These are phyloP conservation scores for Pontederia paniculata DNA, from an alignment of 176 grass and related monocot species.

Conservation along the genomic window DNA sequence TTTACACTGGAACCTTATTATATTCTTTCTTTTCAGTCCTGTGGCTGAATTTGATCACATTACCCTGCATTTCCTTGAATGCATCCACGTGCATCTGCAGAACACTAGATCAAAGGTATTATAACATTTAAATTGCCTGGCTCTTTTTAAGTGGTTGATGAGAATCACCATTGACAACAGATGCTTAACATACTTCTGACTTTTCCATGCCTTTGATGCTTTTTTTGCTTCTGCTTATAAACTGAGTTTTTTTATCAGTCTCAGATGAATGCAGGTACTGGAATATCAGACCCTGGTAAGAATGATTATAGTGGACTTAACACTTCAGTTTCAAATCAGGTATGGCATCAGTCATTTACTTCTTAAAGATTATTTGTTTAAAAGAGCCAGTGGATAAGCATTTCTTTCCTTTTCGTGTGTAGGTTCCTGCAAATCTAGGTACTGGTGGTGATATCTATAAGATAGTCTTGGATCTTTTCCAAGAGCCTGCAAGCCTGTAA, in stretches of 20 bases:
- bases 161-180: too few relatives aligned
- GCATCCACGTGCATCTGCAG: conserved; percentile 76
- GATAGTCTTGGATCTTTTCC: conserved; percentile 63
- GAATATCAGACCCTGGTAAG: conserved; percentile 8
- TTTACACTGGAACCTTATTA: conserved; percentile 1
- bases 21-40: conserved; percentile 39
- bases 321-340: conserved; percentile 27
- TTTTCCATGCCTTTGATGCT: too few relatives aligned
- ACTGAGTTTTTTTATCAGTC: conserved; percentile 4
- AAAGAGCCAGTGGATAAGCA: background rate
- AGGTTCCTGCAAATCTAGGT: conserved; percentile 22
- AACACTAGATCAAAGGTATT: conserved; percentile 57
- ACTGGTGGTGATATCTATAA: conserved; percentile 9
- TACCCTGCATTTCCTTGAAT: conserved; percentile 76
- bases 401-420: conserved; percentile 4
- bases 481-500: conserved; percentile 55
- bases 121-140: too few relatives aligned
- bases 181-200: background rate
- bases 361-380: background rate
- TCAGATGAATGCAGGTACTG: conserved; percentile 19
- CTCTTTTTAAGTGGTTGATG: too few relatives aligned
- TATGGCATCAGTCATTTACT: conserved; percentile 1
- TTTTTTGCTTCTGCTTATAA: too few relatives aligned
- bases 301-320: conserved; percentile 13
- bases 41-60: conserved; percentile 69